Percentiles rank a stretch among this genome's conserved stretches.
Evolutionary conservation across 768 basidiomycete genomes (phyloP).

Genomic region (Tricholoma sp.): DNA sequence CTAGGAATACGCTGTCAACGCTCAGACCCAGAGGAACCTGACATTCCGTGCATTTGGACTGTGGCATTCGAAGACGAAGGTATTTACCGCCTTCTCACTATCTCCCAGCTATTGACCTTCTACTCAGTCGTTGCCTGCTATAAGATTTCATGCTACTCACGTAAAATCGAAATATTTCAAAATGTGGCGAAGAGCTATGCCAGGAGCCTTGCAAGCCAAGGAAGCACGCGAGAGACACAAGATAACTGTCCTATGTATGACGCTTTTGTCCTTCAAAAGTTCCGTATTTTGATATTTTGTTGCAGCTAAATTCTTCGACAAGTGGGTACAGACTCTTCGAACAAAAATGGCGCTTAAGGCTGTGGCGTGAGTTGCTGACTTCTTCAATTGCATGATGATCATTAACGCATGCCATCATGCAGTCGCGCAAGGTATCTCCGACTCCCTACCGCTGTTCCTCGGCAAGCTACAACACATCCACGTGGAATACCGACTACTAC

Average conservation of each 20-base stretch:
- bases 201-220: slow-evolving; percentile 60
- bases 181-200: slow-evolving; percentile 66
- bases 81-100: slow-evolving; percentile 23
- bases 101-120: neutral
- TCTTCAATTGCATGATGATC: neutral
- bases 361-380: slow-evolving; percentile 60
- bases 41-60: slow-evolving; percentile 64
- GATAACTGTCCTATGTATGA: slow-evolving; percentile 51
- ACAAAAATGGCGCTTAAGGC: slow-evolving; percentile 74
- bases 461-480: slow-evolving; percentile 13
- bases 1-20: slow-evolving; percentile 56
- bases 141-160: slow-evolving; percentile 65
- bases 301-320: slow-evolving; percentile 50
- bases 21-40: slow-evolving; percentile 54
- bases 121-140: slow-evolving; percentile 68
- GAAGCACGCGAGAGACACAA: slow-evolving; percentile 61
- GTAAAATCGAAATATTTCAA: slow-evolving; percentile 59
- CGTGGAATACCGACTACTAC: slow-evolving; percentile 2
- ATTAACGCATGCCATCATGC: slow-evolving; percentile 4
- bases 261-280: slow-evolving; percentile 10
- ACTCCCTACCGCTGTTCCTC: slow-evolving; percentile 53
- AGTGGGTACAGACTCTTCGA: slow-evolving; percentile 66
- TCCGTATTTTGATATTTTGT: slow-evolving; percentile 8
- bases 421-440: slow-evolving; percentile 83
- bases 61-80: slow-evolving; percentile 75